These are phyloP conservation scores for Plasmodium yoelii DNA, from an alignment of 169 alveolate genomes.

Conservation along the genomic window DNA sequence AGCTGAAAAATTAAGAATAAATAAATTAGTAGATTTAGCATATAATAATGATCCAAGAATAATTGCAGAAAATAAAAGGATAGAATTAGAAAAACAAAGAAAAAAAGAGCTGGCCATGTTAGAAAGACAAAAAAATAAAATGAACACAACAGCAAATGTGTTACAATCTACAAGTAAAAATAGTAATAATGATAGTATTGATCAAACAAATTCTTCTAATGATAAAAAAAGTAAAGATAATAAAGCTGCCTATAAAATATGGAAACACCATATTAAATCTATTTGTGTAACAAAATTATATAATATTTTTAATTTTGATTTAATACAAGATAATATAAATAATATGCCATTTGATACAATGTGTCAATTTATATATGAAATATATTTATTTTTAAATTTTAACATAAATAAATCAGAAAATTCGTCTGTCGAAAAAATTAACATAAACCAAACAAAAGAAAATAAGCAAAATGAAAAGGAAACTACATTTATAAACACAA, in stretches of 20 bases:
- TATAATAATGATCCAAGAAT: slow-evolving; percentile 91
- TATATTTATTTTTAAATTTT: slow-evolving; percentile 55
- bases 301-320: slow-evolving; percentile 18
- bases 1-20: slow-evolving; percentile 92
- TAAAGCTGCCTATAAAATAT: slow-evolving; percentile 67
- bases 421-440: slow-evolving; percentile 1
- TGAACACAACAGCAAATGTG: slow-evolving; percentile 81
- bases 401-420: slow-evolving; percentile 14
- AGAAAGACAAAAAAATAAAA: slow-evolving; percentile 82
- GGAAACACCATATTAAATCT: slow-evolving; percentile 77
- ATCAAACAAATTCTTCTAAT: slow-evolving; percentile 65
- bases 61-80: slow-evolving; percentile 80
- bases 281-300: slow-evolving; percentile 75
- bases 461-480: slow-evolving; percentile 6
- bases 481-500: neutral
- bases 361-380: slow-evolving; percentile 66
- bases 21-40: slow-evolving; percentile 92
- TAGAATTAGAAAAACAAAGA: slow-evolving; percentile 83
- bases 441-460: neutral
- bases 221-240: slow-evolving; percentile 78
- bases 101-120: slow-evolving; percentile 48
- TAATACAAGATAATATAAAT: slow-evolving; percentile 32
- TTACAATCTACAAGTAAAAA: slow-evolving; percentile 22
- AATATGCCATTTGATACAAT: slow-evolving; percentile 53
- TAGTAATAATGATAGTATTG: slow-evolving; percentile 75